Evolutionary conservation across 2,329 filamentous ascomycete genomes (phyloP), one percentile per base, ranked within the genome.

Genomic region (Atkinsonella hypoxylon): DNA sequence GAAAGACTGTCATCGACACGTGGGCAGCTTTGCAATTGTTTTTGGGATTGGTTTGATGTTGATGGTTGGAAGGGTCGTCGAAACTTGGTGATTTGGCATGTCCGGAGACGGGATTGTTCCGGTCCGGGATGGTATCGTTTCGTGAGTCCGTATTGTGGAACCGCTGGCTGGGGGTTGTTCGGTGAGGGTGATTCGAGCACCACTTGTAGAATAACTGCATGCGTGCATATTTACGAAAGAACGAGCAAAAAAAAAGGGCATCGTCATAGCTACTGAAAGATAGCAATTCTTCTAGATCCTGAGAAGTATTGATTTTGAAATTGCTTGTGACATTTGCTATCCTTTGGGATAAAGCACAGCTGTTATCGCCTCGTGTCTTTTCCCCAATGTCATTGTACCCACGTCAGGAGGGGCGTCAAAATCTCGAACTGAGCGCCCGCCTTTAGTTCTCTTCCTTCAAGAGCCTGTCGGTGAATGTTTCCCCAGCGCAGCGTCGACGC

Each of bases 21-120:
- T 18, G 34, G 39, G 44, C 12, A 18, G 9, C 18, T 31, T 8
- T 36, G 30, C 44, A 31, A 41, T 11, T 30, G 49, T 17, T 42
- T 20, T 34, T 20, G 30, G 11, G 8, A 4, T 49, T 31, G 39
- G 45, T 34, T 34, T 7, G 46, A 13, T 32, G 39, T 38, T 20
- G 30, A 26, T 26, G 10, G 6, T 4, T 13, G 10, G 11, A n/a
- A 46, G 42, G 39, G 40, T 38, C 13, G 39, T 53, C 57, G 52
- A 56, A 56, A 56, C 55, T 58, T 58, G 44, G 46, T 26, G 26
- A 26, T 6, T 26, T 26, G 26, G 8, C 7, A 41, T 26, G 32
- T 57, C 54, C 57, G 57, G 51, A 40, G 51, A 20, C 38, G 45
- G 57, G 48, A 55, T 63, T 65, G 58, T 65, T 67, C 65, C 65